These are phyloP conservation scores for Millerozyma acaciae DNA, from an alignment of 805 yeast genomes.

Conservation along the genomic window DNA sequence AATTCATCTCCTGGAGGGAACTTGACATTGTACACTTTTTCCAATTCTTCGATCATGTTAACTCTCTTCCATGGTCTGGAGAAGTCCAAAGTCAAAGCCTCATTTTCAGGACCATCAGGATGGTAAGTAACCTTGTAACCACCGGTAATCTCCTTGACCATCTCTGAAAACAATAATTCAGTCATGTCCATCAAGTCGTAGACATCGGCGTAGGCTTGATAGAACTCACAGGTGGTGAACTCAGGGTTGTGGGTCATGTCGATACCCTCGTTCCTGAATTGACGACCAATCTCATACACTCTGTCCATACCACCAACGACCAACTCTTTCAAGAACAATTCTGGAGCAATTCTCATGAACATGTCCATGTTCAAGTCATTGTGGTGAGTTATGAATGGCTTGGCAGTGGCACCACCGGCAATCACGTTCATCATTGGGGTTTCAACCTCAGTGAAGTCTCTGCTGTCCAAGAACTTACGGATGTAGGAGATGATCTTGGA, in stretches of 20 bases:
- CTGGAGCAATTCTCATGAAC: conserved; percentile 98
- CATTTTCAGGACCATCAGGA: conserved; percentile 88
- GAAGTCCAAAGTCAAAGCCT: conserved; percentile 78
- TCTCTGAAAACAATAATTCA: conserved; percentile 88
- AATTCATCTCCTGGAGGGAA: conserved; percentile 96
- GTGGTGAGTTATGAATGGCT: conserved; percentile 95
- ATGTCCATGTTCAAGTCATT: conserved; percentile 94
- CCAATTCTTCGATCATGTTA: conserved; percentile 95
- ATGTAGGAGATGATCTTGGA: conserved; percentile 86
- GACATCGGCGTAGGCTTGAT: conserved; percentile 96
- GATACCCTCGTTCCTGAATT: conserved; percentile 97
- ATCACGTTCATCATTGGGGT: conserved; percentile 98
- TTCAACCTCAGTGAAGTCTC: conserved; percentile 93
- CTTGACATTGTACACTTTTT: conserved; percentile 76
- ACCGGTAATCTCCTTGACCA: conserved; percentile 96
- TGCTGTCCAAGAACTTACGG: conserved; percentile 79
- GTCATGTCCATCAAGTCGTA: conserved; percentile 94
- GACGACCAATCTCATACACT: conserved; percentile 98
- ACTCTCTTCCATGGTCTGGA: conserved; percentile 98
- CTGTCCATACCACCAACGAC: conserved; percentile 98
- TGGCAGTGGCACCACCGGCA: conserved; percentile 99
- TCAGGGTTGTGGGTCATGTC: conserved; percentile 99
- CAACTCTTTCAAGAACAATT: conserved; percentile 89
- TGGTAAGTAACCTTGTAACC: conserved; percentile 81
- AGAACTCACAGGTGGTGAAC: conserved; percentile 97